Evolutionary conservation across 306 rosid genomes (phyloP).

Genomic region (Lupinus albus): DNA sequence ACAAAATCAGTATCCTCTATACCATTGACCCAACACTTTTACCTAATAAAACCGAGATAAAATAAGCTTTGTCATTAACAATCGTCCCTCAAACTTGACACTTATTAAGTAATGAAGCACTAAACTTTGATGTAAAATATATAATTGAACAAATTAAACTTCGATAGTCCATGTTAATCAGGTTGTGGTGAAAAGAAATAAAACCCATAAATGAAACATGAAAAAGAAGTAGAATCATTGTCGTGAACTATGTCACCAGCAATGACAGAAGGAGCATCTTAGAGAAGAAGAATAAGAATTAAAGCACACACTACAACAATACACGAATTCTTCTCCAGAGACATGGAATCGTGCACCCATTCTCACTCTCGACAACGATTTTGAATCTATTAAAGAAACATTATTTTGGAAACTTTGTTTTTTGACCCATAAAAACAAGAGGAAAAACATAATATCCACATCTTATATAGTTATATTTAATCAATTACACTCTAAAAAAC

Average conservation of each 20-base stretch:
- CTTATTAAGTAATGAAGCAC: background rate
- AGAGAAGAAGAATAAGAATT: constrained; percentile 41
- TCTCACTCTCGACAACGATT: constrained; percentile 23
- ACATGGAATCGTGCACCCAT: constrained; percentile 48
- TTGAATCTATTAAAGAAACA: constrained; percentile 44
- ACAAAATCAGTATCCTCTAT: constrained; percentile 64
- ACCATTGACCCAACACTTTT: constrained; percentile 89
- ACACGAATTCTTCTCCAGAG: constrained; percentile 48
- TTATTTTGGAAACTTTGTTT: constrained; percentile 9
- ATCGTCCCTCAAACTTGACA: constrained; percentile 26
- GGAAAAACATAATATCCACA: too few species aligned
- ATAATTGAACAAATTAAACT: constrained; percentile 7
- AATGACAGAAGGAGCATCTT: constrained; percentile 42
- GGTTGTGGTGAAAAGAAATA: background rate
- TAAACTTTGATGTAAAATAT: constrained; percentile 14
- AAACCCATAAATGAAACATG: constrained; percentile 39
- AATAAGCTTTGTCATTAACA: constrained; percentile 6
- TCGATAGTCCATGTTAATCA: background rate
- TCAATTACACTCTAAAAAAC: too few species aligned
- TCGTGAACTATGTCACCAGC: constrained; percentile 84
- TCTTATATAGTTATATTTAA: too few species aligned
- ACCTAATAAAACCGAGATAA: constrained; percentile 48
- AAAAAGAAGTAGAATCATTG: constrained; percentile 54
- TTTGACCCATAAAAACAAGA: constrained; percentile 13
- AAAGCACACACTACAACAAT: constrained; percentile 38